Base-by-base conservation (phyloP, 768 basidiomycete species). In the Lyophyllum shimeji region DNA sequence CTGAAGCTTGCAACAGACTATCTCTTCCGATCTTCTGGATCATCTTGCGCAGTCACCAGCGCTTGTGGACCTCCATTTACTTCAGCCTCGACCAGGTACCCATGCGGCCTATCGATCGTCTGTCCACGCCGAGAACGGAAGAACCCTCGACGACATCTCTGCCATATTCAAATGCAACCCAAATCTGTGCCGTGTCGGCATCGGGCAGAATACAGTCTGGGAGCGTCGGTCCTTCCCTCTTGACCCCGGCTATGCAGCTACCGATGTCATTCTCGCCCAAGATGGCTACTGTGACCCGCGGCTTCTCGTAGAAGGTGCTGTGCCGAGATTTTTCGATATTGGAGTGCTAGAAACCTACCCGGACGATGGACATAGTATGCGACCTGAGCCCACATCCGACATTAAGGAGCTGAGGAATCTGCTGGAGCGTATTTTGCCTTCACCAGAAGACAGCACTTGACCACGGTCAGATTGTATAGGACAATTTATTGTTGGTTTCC, bases 11-110 rank as follows among this genome's bases (percentile, higher is more conserved):
- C 15, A 23, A 13, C 21, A 61, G 60, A 45, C 53, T 17, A 47
- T 67, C 18, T 60, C 66, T 1, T 37, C 55, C 1, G 57, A 39
- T 9, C 49, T 66, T 2, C 63, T 64, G 11, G 39, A 15, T 1
- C 44, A 56, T 17, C 45, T 66, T 27, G 21, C 61, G 7, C 53
- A 43, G 0, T 60, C 64, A 34, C 59, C 62, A 0, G 50, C 51
- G 17, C 66, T 67, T 21, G 60, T 53, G 0, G 62, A 64, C 48
- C 40, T 65, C 7, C 66, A 67, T 52, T 40, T 67, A 44, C 56
- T 64, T 17, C 62, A 58, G n/a, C 64, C 64, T 13, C 63, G 64
- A n/a, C 62, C 64, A 13, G 53, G 52, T 3, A 62, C 53, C 2
- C 50, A 52, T 27, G 46, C 58, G 23, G 24, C 43, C 13, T 55